These are phyloP conservation scores for Colletotrichum acutatum DNA, from an alignment of 2,329 filamentous ascomycete species.

Conservation along the genomic window DNA sequence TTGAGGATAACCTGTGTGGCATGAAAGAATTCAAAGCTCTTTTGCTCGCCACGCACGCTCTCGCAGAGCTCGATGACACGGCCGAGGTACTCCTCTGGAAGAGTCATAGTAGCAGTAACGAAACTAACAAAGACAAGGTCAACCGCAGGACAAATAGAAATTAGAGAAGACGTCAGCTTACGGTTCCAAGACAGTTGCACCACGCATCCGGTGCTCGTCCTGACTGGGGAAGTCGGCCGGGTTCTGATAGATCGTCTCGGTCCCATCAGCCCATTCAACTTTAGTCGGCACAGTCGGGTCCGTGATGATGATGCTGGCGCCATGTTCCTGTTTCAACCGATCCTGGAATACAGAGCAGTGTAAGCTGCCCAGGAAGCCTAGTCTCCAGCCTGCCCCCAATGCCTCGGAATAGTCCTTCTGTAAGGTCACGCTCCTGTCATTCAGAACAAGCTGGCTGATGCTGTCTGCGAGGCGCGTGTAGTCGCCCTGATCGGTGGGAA, in stretches of 20 bases:
- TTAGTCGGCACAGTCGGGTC: constrained; percentile 95
- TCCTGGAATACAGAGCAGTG: constrained; percentile 99
- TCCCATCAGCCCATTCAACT: constrained; percentile 81
- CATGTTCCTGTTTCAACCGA: constrained; percentile 91
- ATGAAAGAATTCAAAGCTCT: constrained; percentile 90
- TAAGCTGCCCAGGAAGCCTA: constrained; percentile 95
- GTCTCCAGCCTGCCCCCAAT: constrained; percentile 89
- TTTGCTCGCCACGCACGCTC: constrained; percentile 86
- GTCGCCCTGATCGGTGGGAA: constrained; percentile 90
- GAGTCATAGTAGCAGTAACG: constrained; percentile 85
- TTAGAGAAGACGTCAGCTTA: constrained; percentile 44
- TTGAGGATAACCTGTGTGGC: constrained; percentile 93
- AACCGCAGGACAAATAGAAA: background rate
- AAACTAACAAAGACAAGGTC: constrained; percentile 53
- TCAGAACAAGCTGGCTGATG: constrained; percentile 92
- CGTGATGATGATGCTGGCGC: constrained; percentile 94
- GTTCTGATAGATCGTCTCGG: constrained; percentile 82
- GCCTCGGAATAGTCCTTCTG: constrained; percentile 96
- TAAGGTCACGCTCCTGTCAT: constrained; percentile 93
- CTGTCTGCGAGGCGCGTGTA: constrained; percentile 91
- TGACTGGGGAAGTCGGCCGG: constrained; percentile 86
- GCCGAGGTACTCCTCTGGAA: constrained; percentile 94
- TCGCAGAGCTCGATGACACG: constrained; percentile 97
- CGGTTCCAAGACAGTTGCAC: constrained; percentile 62
- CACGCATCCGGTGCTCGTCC: constrained; percentile 59